Base-by-base conservation (phyloP, 164 flowering plant species). In the Euptelea pleiosperma region DNA sequence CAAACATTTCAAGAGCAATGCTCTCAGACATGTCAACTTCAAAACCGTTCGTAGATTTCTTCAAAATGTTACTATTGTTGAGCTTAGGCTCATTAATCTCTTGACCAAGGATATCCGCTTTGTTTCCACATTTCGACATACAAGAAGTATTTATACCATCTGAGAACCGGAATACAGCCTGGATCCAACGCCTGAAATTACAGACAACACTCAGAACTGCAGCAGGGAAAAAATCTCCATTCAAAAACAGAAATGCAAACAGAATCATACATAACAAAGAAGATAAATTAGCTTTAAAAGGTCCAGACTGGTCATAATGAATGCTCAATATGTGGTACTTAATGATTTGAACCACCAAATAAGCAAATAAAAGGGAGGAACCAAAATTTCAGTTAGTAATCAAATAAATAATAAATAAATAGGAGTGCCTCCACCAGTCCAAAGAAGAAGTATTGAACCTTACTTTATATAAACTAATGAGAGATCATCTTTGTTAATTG, bases 151-250 rank as follows among this genome's bases (percentile, higher is more conserved):
- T 50, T 10, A 7, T 33, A 50, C 25, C 47, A 54, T 68, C 71
- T 49, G 68, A 46, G 36, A 47, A 37, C 41, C 73, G 63, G 54
- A 91, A 87, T 52, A 78, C 91, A 69, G 89, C 92, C 80, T 91
- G 98, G 58, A 91, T 71, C 98, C 98, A 91, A 6, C 96, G 86
- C 79, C 98, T 91, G 71, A 62, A 71, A 75, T 68, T 43, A 66
- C 29, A 63, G 46, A 36, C 36, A 63, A 53, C 8, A 51, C 37
- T 57, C 28, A 54, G 37, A 52, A 57, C 15, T 54, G 22, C 5
- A 52, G 18, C 39, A 37, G 28, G 52, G 53, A 41, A 24, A 30
- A 39, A 3, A 42, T 26, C 2, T 45, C 9, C 28, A 1, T 41
- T 5, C n/a, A 28, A 37, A 36, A 4, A 30, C 9, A 43, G 28